Evolutionary conservation across 1,284 basidiomycete species (phyloP).

Genomic region (Trametes pubescens): DNA sequence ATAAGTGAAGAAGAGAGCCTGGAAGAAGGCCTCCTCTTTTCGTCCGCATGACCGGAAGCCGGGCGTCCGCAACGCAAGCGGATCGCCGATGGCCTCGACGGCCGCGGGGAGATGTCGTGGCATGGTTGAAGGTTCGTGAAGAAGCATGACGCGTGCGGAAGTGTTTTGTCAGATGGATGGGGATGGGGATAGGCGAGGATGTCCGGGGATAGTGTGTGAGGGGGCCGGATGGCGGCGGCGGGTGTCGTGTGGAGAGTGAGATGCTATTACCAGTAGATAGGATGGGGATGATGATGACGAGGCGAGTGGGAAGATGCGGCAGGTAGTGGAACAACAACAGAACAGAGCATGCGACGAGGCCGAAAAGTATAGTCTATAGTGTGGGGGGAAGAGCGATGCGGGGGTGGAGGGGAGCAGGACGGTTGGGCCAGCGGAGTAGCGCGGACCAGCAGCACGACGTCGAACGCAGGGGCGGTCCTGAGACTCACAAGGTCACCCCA

Average conservation of each 20-base stretch:
- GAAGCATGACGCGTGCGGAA: conserved; percentile 17
- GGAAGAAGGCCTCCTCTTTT: conserved; percentile 26
- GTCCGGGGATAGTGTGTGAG: conserved; percentile 7
- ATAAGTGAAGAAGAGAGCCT: conserved; percentile 24
- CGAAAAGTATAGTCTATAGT: conserved; percentile 23
- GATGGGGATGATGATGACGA: conserved; percentile 22
- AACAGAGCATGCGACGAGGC: conserved; percentile 22
- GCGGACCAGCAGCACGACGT: conserved; percentile 21
- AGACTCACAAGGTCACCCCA: conserved; percentile 21
- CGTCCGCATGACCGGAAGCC: conserved; percentile 12
- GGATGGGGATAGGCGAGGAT: conserved; percentile 5
- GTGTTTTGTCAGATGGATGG: conserved; percentile 7
- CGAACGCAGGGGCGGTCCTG: conserved; percentile 21
- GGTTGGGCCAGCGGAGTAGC: conserved; percentile 6
- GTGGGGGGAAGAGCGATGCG: conserved; percentile 7
- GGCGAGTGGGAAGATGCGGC: conserved; percentile 19
- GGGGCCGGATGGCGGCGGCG: conserved; percentile 18
- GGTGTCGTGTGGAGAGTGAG: conserved; percentile 12
- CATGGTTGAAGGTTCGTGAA: conserved; percentile 21
- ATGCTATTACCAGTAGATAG: conserved; percentile 28
- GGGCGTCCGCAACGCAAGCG: conserved; percentile 4
- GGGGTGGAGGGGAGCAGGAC: conserved; percentile 17
- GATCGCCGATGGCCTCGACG: conserved; percentile 4
- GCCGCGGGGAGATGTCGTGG: conserved; percentile 17
- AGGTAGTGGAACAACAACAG: conserved; percentile 25